Percentiles rank a stretch among this genome's conserved stretches.
These are phyloP conservation scores for Hemisphaericaspora xylofermentans DNA, from an alignment of 1,139 yeast genomes.

Conservation along the genomic window DNA sequence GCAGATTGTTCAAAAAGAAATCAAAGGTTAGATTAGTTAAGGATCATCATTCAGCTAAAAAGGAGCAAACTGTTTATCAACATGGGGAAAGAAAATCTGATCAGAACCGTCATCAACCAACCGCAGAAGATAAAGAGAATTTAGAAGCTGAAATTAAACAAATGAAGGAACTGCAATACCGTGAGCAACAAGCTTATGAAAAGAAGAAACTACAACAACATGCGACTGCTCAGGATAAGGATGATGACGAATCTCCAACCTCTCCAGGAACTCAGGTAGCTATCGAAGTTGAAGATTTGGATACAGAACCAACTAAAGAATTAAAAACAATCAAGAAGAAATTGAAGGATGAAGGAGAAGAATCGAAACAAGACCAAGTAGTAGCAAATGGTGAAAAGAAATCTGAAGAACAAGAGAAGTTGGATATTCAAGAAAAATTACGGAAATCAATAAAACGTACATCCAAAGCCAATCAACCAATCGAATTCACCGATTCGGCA, in stretches of 20 bases:
- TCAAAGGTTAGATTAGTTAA: conserved; percentile 11
- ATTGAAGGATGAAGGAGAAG: conserved; percentile 5
- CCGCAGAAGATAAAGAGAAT: conserved; percentile 13
- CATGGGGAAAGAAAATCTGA: neutral
- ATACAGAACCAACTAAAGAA: conserved; percentile 4
- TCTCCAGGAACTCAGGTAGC: neutral
- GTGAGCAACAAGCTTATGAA: conserved; percentile 10
- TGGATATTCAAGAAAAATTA: conserved; percentile 47
- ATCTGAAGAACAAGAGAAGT: conserved; percentile 33
- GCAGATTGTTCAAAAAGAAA: conserved; percentile 13
- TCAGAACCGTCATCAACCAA: conserved; percentile 4
- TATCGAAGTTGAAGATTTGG: neutral
- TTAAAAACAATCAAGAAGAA: conserved; percentile 14
- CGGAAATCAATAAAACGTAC: conserved; percentile 44
- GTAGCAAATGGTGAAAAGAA: conserved; percentile 7
- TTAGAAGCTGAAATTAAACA: conserved; percentile 1
- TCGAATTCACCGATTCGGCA: conserved; percentile 76
- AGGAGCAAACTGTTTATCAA: conserved; percentile 2
- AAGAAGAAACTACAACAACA: conserved; percentile 4
- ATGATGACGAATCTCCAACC: neutral
- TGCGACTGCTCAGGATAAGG: neutral
- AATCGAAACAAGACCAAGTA: conserved; percentile 7
- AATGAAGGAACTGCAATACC: conserved; percentile 2
- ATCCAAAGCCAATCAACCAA: conserved; percentile 63
- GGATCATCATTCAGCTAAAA: conserved; percentile 6